These are phyloP conservation scores for Pezicula neosporulosa DNA, from an alignment of 2,329 filamentous ascomycete species.

Conservation along the genomic window DNA sequence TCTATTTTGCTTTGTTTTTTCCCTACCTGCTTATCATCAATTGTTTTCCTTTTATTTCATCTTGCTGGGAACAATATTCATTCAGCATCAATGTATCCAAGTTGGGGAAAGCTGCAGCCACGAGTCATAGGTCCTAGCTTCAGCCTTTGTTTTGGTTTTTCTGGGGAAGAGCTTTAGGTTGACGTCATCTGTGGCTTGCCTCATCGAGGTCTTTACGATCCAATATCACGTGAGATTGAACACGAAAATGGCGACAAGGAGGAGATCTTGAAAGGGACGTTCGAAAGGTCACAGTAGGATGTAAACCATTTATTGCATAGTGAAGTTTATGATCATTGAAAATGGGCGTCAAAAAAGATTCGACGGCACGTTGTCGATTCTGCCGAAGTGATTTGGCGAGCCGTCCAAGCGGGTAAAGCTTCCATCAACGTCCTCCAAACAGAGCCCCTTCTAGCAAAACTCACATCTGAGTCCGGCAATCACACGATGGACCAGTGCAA, in stretches of 20 bases:
- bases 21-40: neutral
- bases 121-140: neutral
- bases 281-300: too few species aligned
- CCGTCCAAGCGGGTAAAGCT: neutral
- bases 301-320: neutral
- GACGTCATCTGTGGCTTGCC: neutral
- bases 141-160: neutral
- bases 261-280: too few species aligned
- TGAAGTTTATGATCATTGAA: neutral
- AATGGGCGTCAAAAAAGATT: neutral
- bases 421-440: neutral
- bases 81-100: too few species aligned
- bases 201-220: neutral
- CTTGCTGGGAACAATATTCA: too few species aligned
- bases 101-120: neutral
- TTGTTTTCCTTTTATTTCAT: neutral
- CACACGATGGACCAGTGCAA: neutral
- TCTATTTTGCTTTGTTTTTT: too few species aligned
- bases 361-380: neutral
- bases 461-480: neutral
- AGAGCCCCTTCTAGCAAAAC: neutral
- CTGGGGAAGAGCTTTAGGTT: neutral
- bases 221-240: neutral
- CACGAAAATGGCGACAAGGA: too few species aligned
- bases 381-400: neutral